Percentiles rank a stretch among this genome's conserved stretches.
These are phyloP conservation scores for Eucommia ulmoides DNA, from an alignment of 257 asterid species.

Conservation along the genomic window DNA sequence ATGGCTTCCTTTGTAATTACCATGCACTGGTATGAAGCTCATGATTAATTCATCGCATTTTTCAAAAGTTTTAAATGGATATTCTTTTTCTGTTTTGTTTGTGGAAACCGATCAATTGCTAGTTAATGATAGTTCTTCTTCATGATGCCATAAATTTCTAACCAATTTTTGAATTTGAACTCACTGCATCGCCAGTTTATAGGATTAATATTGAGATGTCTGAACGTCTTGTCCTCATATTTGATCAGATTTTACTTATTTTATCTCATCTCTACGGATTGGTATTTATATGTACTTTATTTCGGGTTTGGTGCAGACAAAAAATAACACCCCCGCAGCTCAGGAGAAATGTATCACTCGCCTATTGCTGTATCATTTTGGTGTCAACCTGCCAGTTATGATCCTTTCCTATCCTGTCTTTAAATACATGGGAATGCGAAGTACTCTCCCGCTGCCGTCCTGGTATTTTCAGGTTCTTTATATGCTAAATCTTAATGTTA, in stretches of 20 bases:
- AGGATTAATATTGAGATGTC: too few species aligned
- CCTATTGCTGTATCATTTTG: slow-evolving; percentile 74
- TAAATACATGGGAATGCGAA: slow-evolving; percentile 91
- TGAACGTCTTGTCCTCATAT: too few species aligned
- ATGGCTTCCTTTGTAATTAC: too few species aligned
- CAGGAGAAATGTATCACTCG: slow-evolving; percentile 85
- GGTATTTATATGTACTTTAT: not conserved
- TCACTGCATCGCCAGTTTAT: too few species aligned
- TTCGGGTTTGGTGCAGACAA: slow-evolving; percentile 45
- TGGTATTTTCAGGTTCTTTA: slow-evolving; percentile 88
- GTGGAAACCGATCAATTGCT: too few species aligned
- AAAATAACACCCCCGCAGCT: slow-evolving; percentile 82
- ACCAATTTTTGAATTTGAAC: not conserved
- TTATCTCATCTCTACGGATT: not conserved
- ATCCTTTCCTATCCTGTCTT: slow-evolving; percentile 82
- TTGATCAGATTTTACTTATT: not conserved
- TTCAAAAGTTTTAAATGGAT: too few species aligned
- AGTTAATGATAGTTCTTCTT: not conserved
- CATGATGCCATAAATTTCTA: not conserved
- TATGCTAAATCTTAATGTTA: slow-evolving; percentile 29
- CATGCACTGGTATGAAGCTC: too few species aligned
- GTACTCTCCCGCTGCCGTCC: slow-evolving; percentile 90
- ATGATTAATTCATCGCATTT: too few species aligned
- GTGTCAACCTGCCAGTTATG: slow-evolving; percentile 94
- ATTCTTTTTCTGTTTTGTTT: too few species aligned